Conservation (phyloP, 192 early-diverging fungal species). For the Coemansia sp. region DNA sequence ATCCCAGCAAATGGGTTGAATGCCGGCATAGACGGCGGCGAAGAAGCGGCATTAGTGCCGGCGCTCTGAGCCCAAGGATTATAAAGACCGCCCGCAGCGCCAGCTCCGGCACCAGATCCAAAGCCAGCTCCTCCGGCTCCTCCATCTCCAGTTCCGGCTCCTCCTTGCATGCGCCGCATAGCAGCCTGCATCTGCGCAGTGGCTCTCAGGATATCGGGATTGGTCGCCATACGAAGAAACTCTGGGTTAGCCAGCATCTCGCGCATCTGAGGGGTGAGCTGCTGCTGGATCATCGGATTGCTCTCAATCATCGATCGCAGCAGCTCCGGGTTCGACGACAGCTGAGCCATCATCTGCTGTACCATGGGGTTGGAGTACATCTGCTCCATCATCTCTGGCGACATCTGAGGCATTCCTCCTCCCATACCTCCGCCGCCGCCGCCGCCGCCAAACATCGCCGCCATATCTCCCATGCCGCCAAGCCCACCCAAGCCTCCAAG, state of each 20-base stretch:
- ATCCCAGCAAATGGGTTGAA: constrained; percentile 7
- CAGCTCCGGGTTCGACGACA: constrained; percentile 85
- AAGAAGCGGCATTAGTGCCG: neutral
- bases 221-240: constrained; percentile 79
- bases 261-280: constrained; percentile 84
- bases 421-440: constrained; percentile 62
- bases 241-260: constrained; percentile 80
- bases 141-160: constrained; percentile 17
- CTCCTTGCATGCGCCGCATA: constrained; percentile 45
- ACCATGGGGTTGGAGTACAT: constrained; percentile 87
- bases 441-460: constrained; percentile 52
- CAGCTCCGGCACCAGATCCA: constrained; percentile 9
- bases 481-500: neutral
- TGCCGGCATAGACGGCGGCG: neutral
- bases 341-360: constrained; percentile 76
- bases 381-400: constrained; percentile 66
- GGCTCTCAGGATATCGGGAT: constrained; percentile 80
- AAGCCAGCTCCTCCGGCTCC: constrained; percentile 9
- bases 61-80: constrained; percentile 47
- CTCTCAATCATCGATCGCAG: constrained; percentile 81
- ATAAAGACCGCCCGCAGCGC: constrained; percentile 27
- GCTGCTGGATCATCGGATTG: constrained; percentile 79
- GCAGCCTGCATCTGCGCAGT: constrained; percentile 68
- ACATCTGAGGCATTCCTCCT: constrained; percentile 68
- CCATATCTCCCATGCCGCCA: constrained; percentile 33